These are phyloP conservation scores for Fusarium papillatum DNA, from an alignment of 2,329 filamentous ascomycete species.

Conservation along the genomic window DNA sequence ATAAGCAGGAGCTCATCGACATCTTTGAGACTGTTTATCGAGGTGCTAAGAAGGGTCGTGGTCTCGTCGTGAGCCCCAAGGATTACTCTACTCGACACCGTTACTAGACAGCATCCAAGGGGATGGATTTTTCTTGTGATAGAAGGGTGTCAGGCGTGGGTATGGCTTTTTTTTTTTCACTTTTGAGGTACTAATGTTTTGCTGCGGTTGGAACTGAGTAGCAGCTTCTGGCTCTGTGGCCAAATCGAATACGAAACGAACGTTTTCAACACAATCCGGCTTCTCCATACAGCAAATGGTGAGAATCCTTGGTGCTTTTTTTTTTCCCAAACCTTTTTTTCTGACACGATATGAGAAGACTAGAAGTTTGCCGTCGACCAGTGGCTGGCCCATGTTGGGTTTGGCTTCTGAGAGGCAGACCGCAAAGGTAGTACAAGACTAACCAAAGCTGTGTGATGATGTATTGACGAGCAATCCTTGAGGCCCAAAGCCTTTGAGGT, in stretches of 20 bases:
- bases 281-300: slow-evolving; percentile 29
- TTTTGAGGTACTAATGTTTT: slow-evolving; percentile 29
- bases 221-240: slow-evolving; percentile 15
- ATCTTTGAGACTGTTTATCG: slow-evolving; percentile 98
- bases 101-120: slow-evolving; percentile 26
- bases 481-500: not conserved
- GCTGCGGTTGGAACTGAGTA: slow-evolving; percentile 12
- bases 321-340: slow-evolving; percentile 13
- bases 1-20: slow-evolving; percentile 98
- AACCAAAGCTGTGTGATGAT: not conserved
- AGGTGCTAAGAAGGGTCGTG: slow-evolving; percentile 97
- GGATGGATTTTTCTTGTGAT: not conserved
- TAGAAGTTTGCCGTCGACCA: slow-evolving; percentile 19
- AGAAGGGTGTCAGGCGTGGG: slow-evolving; percentile 10
- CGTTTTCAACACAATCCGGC: not conserved
- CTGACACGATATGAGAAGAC: slow-evolving; percentile 36
- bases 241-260: slow-evolving; percentile 33
- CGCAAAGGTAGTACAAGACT: slow-evolving; percentile 13
- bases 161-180: slow-evolving; percentile 6
- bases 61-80: slow-evolving; percentile 97
- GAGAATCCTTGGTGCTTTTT: slow-evolving; percentile 37
- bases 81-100: slow-evolving; percentile 54
- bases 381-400: not conserved
- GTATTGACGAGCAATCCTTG: not conserved
- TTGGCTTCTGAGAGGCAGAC: not conserved